Percentiles rank a stretch among this genome's conserved stretches.
Conservation (phyloP, 179 eudicot genomes). For the Heliamphora pulchella region DNA sequence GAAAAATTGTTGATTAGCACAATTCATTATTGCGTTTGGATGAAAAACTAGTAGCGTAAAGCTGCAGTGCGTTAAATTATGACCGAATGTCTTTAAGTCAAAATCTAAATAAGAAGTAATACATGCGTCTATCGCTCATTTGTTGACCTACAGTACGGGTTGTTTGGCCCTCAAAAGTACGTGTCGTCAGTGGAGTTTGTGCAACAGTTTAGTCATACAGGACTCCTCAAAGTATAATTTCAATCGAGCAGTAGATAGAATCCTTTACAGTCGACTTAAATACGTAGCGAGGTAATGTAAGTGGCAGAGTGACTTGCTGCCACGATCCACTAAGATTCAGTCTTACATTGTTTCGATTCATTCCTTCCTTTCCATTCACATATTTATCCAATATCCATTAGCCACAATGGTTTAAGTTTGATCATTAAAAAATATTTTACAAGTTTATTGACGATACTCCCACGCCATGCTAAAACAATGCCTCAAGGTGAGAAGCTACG, state of each 20-base stretch:
- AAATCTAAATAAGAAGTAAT: conserved; percentile 29
- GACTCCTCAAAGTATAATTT: background rate
- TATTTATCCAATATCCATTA: too few relatives aligned
- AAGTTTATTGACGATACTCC: too few relatives aligned
- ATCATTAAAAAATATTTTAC: too few relatives aligned
- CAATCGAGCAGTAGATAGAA: background rate
- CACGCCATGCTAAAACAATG: too few relatives aligned
- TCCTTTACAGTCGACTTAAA: background rate
- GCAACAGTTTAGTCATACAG: background rate
- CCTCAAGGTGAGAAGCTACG: too few relatives aligned
- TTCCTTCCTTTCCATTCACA: too few relatives aligned
- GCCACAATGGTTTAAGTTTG: too few relatives aligned
- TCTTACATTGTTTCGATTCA: too few relatives aligned
- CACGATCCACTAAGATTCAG: background rate
- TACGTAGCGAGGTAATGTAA: background rate
- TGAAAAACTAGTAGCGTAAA: conserved; percentile 58
- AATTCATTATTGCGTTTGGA: conserved; percentile 85
- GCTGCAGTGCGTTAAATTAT: conserved; percentile 42
- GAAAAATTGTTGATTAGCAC: conserved; percentile 87
- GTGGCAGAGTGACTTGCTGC: background rate
- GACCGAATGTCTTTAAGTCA: conserved; percentile 46
- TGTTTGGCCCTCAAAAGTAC: background rate
- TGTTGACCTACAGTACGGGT: too few relatives aligned
- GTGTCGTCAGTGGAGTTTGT: background rate
- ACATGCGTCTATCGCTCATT: background rate